phyloP scores from a whole-genome alignment of 2,329 filamentous ascomycete species.

The Diaporthe ampelina region DNA sequence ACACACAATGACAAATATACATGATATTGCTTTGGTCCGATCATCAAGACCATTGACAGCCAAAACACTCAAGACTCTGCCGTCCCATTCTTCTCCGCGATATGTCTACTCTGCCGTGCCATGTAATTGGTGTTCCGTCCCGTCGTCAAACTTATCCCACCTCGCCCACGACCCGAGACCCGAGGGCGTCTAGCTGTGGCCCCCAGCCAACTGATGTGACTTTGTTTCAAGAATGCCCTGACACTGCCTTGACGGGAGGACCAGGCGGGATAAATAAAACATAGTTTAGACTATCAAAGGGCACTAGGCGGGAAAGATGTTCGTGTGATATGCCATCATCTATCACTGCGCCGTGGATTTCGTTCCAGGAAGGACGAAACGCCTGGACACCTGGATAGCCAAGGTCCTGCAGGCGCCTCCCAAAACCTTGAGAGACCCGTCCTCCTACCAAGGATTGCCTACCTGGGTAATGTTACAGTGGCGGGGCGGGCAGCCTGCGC shows the following conservation, averaged over 20 bases:
- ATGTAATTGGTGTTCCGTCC: background rate
- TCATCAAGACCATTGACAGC: slow-evolving; percentile 22
- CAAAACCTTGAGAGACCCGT: slow-evolving; percentile 1
- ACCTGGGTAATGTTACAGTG: slow-evolving; percentile 16
- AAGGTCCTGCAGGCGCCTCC: slow-evolving; percentile 1
- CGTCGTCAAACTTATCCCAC: slow-evolving; percentile 7
- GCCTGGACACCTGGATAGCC: slow-evolving; percentile 5
- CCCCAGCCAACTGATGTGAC: slow-evolving; percentile 11
- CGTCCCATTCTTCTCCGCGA: too few relatives aligned
- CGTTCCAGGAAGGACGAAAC: background rate
- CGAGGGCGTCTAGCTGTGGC: background rate
- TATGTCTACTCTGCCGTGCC: slow-evolving; percentile 4
- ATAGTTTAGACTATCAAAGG: slow-evolving; percentile 17
- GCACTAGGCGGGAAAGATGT: slow-evolving; percentile 7
- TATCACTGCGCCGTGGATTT: background rate
- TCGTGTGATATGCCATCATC: slow-evolving; percentile 9
- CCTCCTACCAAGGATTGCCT: background rate
- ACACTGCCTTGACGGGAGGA: background rate
- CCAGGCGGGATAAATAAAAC: background rate
- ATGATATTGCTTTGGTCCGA: slow-evolving; percentile 29
- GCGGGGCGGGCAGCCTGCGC: background rate
- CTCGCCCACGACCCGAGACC: slow-evolving; percentile 11
- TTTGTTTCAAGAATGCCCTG: slow-evolving; percentile 11
- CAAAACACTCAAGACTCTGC: slow-evolving; percentile 2
- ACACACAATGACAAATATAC: slow-evolving; percentile 12